These are phyloP conservation scores for Lolium rigidum DNA, from an alignment of 176 grass and related monocot genomes.

Conservation along the genomic window DNA sequence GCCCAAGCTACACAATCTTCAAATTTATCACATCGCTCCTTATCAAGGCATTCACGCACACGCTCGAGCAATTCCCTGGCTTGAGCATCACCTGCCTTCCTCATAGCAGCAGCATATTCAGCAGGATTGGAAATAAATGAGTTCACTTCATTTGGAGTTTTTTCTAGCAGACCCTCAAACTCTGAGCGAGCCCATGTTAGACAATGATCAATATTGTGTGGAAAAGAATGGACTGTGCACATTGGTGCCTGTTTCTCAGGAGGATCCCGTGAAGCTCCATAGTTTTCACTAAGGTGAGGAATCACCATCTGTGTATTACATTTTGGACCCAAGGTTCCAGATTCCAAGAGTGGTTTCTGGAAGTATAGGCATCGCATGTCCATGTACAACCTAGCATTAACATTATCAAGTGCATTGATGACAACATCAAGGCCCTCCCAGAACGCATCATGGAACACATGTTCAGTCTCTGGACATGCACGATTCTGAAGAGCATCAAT, in stretches of 20 bases:
- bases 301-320: conserved; percentile 86
- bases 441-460: conserved; percentile 81
- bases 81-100: conserved; percentile 79
- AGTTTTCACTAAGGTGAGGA: conserved; percentile 83
- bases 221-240: conserved; percentile 80
- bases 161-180: conserved; percentile 79
- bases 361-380: conserved; percentile 84
- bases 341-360: conserved; percentile 85
- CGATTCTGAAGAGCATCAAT: conserved; percentile 78
- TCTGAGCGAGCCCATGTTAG: conserved; percentile 80
- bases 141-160: conserved; percentile 81
- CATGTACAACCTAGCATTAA: conserved; percentile 80
- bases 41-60: conserved; percentile 64
- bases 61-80: conserved; percentile 65
- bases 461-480: conserved; percentile 69
- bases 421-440: conserved; percentile 71
- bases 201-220: conserved; percentile 86
- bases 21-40: conserved; percentile 69
- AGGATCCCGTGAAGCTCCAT: conserved; percentile 78
- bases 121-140: conserved; percentile 66
- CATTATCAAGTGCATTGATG: conserved; percentile 84
- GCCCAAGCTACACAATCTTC: conserved; percentile 74
- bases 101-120: conserved; percentile 68
- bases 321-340: conserved; percentile 72
- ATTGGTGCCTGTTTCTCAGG: conserved; percentile 81